Evolutionary conservation across 2,329 filamentous ascomycete genomes (phyloP).

Genomic region (Trichoderma sp.): DNA sequence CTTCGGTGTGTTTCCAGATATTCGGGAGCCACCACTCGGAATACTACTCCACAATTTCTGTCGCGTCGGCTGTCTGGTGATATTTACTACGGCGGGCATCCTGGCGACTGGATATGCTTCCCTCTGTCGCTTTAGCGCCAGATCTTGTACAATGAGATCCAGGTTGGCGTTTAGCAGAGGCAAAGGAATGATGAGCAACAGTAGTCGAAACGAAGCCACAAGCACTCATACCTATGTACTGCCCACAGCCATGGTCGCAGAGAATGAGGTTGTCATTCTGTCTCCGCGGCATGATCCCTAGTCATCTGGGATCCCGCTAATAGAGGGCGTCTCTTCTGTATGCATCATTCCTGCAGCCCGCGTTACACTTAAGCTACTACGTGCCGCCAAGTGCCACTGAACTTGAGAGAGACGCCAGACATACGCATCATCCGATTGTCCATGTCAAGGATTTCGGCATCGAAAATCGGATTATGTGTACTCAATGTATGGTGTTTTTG

Average conservation of each 20-base stretch:
- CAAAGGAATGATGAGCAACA: not conserved
- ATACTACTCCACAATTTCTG: slow-evolving; percentile 35
- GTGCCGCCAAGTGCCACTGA: not conserved
- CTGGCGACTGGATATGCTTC: slow-evolving; percentile 28
- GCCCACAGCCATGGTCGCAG: not conserved
- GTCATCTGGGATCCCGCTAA: not conserved
- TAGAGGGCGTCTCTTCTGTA: not conserved
- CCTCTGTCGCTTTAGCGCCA: not conserved
- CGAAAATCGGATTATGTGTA: not conserved
- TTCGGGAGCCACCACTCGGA: slow-evolving; percentile 38
- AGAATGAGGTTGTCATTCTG: not conserved
- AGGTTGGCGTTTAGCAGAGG: not conserved
- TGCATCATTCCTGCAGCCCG: not conserved
- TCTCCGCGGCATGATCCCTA: not conserved
- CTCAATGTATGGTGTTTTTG: not conserved
- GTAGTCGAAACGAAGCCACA: not conserved
- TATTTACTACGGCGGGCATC: slow-evolving; percentile 34
- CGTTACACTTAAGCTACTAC: not conserved
- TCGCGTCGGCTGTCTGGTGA: slow-evolving; percentile 12
- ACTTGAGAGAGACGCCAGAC: not conserved
- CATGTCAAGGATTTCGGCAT: not conserved
- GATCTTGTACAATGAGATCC: not conserved
- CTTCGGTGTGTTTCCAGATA: slow-evolving; percentile 41
- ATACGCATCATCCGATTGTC: not conserved
- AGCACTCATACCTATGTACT: no score